A percentile compares a stretch with the other conserved stretches of the same genome.
These are phyloP conservation scores for Diddensiella caesifluorescens DNA, from an alignment of 805 yeast species.

Conservation along the genomic window DNA sequence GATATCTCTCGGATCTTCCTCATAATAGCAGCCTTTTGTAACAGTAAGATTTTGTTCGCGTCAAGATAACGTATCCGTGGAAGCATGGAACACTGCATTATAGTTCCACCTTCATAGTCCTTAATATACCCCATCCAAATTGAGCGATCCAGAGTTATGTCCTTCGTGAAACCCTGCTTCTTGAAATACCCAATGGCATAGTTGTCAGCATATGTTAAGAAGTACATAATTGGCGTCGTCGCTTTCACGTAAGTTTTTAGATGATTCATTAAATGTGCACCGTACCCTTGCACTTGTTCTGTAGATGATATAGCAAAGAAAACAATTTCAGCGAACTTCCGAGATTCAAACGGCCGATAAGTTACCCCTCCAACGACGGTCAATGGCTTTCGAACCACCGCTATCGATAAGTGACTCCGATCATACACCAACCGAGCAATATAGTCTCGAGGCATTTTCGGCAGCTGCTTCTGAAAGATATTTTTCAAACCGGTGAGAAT, in stretches of 20 bases:
- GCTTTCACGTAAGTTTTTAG: slow-evolving; percentile 90
- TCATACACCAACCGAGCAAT: slow-evolving; percentile 93
- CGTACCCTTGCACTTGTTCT: slow-evolving; percentile 97
- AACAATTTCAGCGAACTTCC: slow-evolving; percentile 95
- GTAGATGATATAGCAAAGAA: slow-evolving; percentile 97
- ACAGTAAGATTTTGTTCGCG: slow-evolving; percentile 72
- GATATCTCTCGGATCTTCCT: slow-evolving; percentile 76
- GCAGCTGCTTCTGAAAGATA: slow-evolving; percentile 94
- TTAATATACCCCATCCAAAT: slow-evolving; percentile 98
- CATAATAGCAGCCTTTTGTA: slow-evolving; percentile 89
- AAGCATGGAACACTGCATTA: slow-evolving; percentile 95
- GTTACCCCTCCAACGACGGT: slow-evolving; percentile 98
- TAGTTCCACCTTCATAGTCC: slow-evolving; percentile 97
- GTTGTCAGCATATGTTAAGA: slow-evolving; percentile 94
- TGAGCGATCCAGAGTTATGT: slow-evolving; percentile 75
- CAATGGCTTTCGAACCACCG: slow-evolving; percentile 87
- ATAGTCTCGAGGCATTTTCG: slow-evolving; percentile 98
- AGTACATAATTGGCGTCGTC: slow-evolving; percentile 78
- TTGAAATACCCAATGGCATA: slow-evolving; percentile 98
- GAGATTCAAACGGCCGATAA: slow-evolving; percentile 83
- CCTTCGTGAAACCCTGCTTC: slow-evolving; percentile 97
- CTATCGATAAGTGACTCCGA: slow-evolving; percentile 89
- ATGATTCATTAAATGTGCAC: slow-evolving; percentile 98
- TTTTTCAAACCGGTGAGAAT: slow-evolving; percentile 92
- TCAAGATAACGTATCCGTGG: slow-evolving; percentile 86